phyloP scores from a whole-genome alignment of 768 basidiomycete species.

The Pisolithus tinctorius region DNA sequence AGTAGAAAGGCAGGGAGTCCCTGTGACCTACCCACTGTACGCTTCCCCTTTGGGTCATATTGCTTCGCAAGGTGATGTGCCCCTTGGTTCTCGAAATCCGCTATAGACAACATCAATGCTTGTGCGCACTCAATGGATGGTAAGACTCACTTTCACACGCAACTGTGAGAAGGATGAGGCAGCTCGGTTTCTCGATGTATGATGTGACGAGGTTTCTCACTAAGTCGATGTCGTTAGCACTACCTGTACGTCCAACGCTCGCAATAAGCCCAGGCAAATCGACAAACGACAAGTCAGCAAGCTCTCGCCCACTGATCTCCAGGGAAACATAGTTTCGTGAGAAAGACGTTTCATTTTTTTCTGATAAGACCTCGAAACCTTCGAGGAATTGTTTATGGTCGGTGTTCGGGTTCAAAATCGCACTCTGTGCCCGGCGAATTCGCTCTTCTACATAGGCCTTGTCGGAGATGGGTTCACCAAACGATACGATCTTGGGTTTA shows the following conservation, averaged over 20 bases:
- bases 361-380: background rate
- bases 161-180: slow-evolving; percentile 63
- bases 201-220: too few species aligned
- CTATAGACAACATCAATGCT: slow-evolving; percentile 38
- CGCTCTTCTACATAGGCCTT: slow-evolving; percentile 56
- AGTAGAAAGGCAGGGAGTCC: slow-evolving; percentile 45
- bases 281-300: slow-evolving; percentile 59
- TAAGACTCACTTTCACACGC: slow-evolving; percentile 30
- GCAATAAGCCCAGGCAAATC: slow-evolving; percentile 64
- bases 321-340: slow-evolving; percentile 53
- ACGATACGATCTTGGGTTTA: slow-evolving; percentile 31
- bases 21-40: slow-evolving; percentile 62
- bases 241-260: slow-evolving; percentile 42
- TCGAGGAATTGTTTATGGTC: slow-evolving; percentile 11
- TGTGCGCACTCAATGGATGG: background rate
- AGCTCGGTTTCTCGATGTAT: slow-evolving; percentile 57
- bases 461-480: slow-evolving; percentile 43
- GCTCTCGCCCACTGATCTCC: slow-evolving; percentile 50
- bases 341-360: slow-evolving; percentile 30
- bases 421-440: slow-evolving; percentile 57
- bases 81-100: slow-evolving; percentile 76
- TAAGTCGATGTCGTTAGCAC: slow-evolving; percentile 45
- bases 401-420: slow-evolving; percentile 53
- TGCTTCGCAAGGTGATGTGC: slow-evolving; percentile 59
- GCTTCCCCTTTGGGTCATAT: slow-evolving; percentile 53